phyloP scores from a whole-genome alignment of 139 green algal genomes.

The Asterochloris sp. region DNA sequence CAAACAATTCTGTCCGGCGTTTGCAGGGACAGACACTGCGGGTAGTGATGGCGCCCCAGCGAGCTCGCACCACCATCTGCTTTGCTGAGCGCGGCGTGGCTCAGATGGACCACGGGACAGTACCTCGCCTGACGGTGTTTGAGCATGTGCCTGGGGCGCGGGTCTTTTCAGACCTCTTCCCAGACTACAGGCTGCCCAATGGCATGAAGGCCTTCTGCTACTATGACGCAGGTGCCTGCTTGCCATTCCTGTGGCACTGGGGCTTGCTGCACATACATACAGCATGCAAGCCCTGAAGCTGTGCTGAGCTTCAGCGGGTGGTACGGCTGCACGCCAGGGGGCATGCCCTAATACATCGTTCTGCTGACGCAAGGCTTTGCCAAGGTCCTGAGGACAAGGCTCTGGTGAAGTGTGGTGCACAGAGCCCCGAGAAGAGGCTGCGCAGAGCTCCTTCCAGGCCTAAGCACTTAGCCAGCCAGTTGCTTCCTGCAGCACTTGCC shows the following conservation, averaged over 20 bases:
- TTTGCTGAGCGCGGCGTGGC: conserved; percentile 47
- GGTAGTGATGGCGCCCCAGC: conserved; percentile 52
- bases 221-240: conserved; percentile 50
- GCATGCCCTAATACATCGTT: too few relatives aligned
- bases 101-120: not conserved
- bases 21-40: conserved; percentile 20
- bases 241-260: not conserved
- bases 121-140: conserved; percentile 64
- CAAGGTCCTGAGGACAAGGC: too few relatives aligned
- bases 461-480: too few relatives aligned
- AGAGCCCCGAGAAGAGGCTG: too few relatives aligned
- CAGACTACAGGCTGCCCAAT: conserved; percentile 67
- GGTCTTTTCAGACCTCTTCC: conserved; percentile 55
- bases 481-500: too few relatives aligned
- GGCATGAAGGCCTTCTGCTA: conserved; percentile 67
- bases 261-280: not conserved
- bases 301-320: too few relatives aligned
- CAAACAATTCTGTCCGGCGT: too few relatives aligned
- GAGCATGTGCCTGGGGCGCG: conserved; percentile 56
- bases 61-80: conserved; percentile 52
- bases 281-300: too few relatives aligned
- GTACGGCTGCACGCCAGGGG: too few relatives aligned
- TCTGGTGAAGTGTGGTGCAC: too few relatives aligned
- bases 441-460: too few relatives aligned
- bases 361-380: too few relatives aligned